These are phyloP conservation scores for Onygenales sp. DNA, from an alignment of 2,329 filamentous ascomycete genomes.

Conservation along the genomic window DNA sequence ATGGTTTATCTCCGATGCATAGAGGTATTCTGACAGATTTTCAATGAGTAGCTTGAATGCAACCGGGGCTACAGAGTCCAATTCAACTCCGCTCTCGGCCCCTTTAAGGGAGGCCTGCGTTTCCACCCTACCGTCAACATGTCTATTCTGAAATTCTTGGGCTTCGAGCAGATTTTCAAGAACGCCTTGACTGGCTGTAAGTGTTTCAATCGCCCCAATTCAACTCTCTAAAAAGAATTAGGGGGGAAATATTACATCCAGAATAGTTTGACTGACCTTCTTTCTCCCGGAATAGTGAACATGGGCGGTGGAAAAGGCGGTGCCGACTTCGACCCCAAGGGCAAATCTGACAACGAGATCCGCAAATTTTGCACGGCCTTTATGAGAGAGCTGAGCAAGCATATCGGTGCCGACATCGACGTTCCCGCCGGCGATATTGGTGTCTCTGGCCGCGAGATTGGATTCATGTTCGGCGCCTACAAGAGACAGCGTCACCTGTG, in stretches of 20 bases:
- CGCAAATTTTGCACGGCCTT: constrained; percentile 92
- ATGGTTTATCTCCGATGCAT: background rate
- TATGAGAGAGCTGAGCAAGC: constrained; percentile 90
- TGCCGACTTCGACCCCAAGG: constrained; percentile 97
- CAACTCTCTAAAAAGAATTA: background rate
- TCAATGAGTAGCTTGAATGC: constrained; percentile 57
- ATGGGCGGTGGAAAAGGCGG: constrained; percentile 98
- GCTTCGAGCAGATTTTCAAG: constrained; percentile 99
- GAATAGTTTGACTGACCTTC: background rate
- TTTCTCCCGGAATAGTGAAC: constrained; percentile 46
- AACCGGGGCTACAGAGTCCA: constrained; percentile 95
- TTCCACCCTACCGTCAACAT: constrained; percentile 74
- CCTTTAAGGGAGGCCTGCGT: constrained; percentile 94
- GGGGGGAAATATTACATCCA: background rate
- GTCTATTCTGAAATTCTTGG: constrained; percentile 83
- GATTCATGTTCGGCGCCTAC: constrained; percentile 92
- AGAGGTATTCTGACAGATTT: background rate
- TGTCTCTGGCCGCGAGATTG: constrained; percentile 83
- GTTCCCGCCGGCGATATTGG: constrained; percentile 97
- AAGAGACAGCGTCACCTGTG: constrained; percentile 78
- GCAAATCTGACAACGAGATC: constrained; percentile 95
- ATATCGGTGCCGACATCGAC: constrained; percentile 93
- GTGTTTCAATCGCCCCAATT: constrained; percentile 27
- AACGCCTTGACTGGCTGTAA: constrained; percentile 91
- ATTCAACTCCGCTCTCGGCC: constrained; percentile 95